A percentile compares a stretch with the other conserved stretches of the same genome.
Evolutionary conservation across 768 basidiomycete species (phyloP).

Genomic region (Exidia glandulosa): DNA sequence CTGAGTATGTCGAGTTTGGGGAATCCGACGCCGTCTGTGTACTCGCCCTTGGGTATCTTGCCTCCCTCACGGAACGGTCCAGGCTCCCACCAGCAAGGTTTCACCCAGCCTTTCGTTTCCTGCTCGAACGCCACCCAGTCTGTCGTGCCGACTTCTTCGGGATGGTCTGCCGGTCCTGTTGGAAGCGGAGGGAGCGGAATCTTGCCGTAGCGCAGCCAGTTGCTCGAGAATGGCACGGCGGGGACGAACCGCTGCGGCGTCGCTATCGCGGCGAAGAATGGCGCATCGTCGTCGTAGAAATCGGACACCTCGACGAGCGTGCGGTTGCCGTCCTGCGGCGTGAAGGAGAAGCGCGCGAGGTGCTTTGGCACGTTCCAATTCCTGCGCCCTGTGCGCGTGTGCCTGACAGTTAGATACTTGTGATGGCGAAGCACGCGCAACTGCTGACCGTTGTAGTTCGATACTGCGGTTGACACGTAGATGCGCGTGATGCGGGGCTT

Average conservation of each 20-base stretch:
- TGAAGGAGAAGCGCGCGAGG: conserved; percentile 7
- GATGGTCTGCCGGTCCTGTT: background rate
- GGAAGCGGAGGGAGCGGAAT: conserved; percentile 3
- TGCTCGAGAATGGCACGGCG: conserved; percentile 1
- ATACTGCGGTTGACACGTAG: conserved; percentile 8
- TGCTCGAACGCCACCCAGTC: background rate
- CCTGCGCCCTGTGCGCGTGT: conserved; percentile 1
- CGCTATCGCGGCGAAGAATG: conserved; percentile 5
- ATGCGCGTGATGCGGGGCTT: conserved; percentile 4
- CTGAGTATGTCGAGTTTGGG: background rate
- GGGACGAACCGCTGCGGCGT: conserved; percentile 2
- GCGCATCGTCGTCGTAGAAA: background rate
- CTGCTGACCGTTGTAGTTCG: conserved; percentile 6
- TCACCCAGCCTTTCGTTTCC: background rate
- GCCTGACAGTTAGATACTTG: background rate
- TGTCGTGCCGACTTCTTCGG: background rate
- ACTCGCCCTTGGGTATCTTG: background rate
- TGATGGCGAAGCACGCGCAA: background rate
- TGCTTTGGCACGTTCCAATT: conserved; percentile 10
- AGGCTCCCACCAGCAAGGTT: background rate
- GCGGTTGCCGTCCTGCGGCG: background rate
- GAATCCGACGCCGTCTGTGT: background rate
- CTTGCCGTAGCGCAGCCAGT: background rate
- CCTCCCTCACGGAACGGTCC: background rate
- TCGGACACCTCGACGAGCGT: background rate